These are phyloP conservation scores for Candida ulmi DNA, from an alignment of 805 yeast species.

Conservation along the genomic window DNA sequence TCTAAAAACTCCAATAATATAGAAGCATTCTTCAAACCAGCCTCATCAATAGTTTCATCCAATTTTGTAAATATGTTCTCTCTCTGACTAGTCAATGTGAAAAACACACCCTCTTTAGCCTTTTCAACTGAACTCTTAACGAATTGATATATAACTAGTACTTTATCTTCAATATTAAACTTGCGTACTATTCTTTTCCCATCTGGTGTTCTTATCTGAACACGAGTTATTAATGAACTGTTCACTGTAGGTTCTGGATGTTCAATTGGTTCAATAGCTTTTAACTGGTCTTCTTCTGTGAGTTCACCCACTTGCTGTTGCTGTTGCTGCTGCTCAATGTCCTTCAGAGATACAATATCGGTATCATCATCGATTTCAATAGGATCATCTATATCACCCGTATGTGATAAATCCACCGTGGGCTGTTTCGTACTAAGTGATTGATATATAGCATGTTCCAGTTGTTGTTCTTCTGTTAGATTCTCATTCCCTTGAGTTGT, in stretches of 20 bases:
- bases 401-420: neutral
- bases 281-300: constrained; percentile 40
- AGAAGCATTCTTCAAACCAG: constrained; percentile 45
- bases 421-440: no score
- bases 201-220: constrained; percentile 84
- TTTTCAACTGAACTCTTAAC: constrained; percentile 54
- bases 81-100: constrained; percentile 34
- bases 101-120: constrained; percentile 34
- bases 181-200: constrained; percentile 79
- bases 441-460: no score
- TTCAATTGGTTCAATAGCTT: constrained; percentile 41
- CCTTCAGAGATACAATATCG: no score
- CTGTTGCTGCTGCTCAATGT: no score
- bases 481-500: no score
- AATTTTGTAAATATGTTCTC: constrained; percentile 46
- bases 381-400: constrained; percentile 16
- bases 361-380: constrained; percentile 19
- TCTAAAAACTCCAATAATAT: constrained; percentile 16
- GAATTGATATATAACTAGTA: constrained; percentile 55
- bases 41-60: constrained; percentile 54
- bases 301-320: constrained; percentile 10
- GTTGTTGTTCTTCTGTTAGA: constrained; percentile 45
- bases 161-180: constrained; percentile 54
- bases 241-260: constrained; percentile 57
- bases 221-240: constrained; percentile 37